Base-by-base conservation (phyloP, 768 basidiomycete species). In the Hericium coralloides region DNA sequence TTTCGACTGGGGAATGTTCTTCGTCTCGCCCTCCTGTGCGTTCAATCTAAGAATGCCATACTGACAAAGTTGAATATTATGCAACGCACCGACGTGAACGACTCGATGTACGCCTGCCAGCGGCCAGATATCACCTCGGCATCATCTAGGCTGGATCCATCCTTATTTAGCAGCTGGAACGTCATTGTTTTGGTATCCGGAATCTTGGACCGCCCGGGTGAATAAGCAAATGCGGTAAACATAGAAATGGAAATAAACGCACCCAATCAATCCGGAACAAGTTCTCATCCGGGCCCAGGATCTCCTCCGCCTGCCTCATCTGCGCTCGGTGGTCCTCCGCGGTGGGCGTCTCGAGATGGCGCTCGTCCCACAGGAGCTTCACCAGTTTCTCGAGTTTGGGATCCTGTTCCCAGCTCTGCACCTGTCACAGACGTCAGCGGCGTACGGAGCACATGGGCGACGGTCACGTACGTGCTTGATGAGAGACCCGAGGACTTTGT, bases 401-500 rank as follows among this genome's bases (percentile, higher is more conserved):
- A 61, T 90, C 89, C 1, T 78, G 68, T n/a, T 89, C 74, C 36
- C 87, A 73, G n/a, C 77, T 68, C 65, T 91, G 89, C 9, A 83
- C 80, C 81, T 85, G 53, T 14, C 20, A 47, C 14, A 10, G 22
- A 55, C 31, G 61, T 25, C 18, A 52, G 51, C 17, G 18, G 31
- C 31, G 31, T 9, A 9, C 31, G 31, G 31, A 31, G 31, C 31
- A 31, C 31, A 31, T 31, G 31, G 31, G 31, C 12, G 9, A 6
- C 22, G 17, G 22, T 18, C 15, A 64, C 75, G 55, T 41, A 89
- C 91, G 73, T 95, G 92, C 67, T 97, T 98, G 70, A 99, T 84
- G 59, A 98, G 79, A 1, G 83, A 77, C 1, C 88, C 89, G 45
- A 98, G 79, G 38, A 98, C 76, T 69, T 97, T 94, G 72, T 99